A percentile compares a stretch with the other conserved stretches of the same genome.
phyloP scores from a whole-genome alignment of 805 yeast genomes.

The Candida xiaguanensis region DNA sequence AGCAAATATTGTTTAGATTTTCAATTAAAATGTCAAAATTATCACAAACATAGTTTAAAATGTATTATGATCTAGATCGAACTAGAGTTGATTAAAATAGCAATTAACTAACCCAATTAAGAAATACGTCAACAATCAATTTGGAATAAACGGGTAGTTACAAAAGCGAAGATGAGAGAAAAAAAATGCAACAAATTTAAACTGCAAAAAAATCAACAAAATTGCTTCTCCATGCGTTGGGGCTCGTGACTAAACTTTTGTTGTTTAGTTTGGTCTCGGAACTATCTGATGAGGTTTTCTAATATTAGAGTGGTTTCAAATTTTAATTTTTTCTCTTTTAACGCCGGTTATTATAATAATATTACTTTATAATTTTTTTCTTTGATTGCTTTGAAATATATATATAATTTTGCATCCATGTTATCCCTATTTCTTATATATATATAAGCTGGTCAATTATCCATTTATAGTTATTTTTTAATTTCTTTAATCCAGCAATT shows the following conservation, averaged over 20 bases:
- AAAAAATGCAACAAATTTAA: background rate
- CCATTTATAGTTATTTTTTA: background rate
- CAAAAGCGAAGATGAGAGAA: background rate
- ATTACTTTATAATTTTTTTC: background rate
- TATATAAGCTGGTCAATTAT: too few relatives aligned
- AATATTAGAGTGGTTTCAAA: too few relatives aligned
- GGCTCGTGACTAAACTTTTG: background rate
- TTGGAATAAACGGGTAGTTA: background rate
- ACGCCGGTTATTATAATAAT: background rate
- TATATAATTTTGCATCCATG: background rate
- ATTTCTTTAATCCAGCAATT: background rate
- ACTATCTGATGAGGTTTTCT: background rate
- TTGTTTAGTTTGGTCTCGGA: background rate
- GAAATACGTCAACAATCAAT: background rate
- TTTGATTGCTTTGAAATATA: constrained; percentile 1
- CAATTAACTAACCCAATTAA: background rate
- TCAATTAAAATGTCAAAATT: too few relatives aligned
- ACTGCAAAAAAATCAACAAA: background rate
- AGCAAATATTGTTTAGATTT: too few relatives aligned
- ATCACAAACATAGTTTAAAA: too few relatives aligned
- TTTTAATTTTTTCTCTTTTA: background rate
- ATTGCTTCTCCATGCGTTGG: background rate
- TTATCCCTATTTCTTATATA: background rate
- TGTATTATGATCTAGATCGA: background rate
- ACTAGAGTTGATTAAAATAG: background rate